A percentile compares a stretch with the other conserved stretches of the same genome.
phyloP scores from a whole-genome alignment of 2,329 filamentous ascomycete species.

The Drechslerella dactyloides region DNA sequence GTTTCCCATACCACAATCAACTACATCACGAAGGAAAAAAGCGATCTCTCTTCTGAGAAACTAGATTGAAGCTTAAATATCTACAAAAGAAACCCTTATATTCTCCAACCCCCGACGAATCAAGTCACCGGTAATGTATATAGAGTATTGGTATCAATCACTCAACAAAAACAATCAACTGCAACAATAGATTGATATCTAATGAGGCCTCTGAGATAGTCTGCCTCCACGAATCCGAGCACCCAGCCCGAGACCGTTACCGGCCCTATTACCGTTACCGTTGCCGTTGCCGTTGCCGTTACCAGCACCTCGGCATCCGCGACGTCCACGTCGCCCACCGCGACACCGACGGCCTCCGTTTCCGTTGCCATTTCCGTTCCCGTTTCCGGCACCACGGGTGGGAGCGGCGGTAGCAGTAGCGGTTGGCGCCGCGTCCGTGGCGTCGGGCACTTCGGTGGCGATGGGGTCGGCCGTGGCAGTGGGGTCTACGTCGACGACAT shows the following conservation, averaged over 20 bases:
- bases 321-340: slow-evolving; percentile 1
- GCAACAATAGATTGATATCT: no score
- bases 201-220: neutral
- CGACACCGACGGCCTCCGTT: slow-evolving; percentile 16
- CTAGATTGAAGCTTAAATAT: neutral
- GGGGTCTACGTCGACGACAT: neutral
- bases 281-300: slow-evolving; percentile 11
- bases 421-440: neutral
- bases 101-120: neutral
- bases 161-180: no score
- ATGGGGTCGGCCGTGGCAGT: slow-evolving; percentile 10
- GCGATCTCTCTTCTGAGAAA: neutral
- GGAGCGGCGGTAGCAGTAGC: slow-evolving; percentile 7
- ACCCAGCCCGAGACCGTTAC: no score
- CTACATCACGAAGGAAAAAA: no score
- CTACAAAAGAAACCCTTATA: neutral
- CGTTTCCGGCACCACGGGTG: slow-evolving; percentile 4
- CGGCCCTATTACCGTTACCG: no score
- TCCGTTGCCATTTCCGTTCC: slow-evolving; percentile 11
- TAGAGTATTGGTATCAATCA: neutral
- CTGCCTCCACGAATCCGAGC: no score
- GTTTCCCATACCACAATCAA: no score
- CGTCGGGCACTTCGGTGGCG: neutral
- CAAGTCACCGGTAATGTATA: neutral
- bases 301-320: slow-evolving; percentile 1